Conservation (phyloP, 2,329 filamentous ascomycete species). For the Stachybotrys elegans region DNA sequence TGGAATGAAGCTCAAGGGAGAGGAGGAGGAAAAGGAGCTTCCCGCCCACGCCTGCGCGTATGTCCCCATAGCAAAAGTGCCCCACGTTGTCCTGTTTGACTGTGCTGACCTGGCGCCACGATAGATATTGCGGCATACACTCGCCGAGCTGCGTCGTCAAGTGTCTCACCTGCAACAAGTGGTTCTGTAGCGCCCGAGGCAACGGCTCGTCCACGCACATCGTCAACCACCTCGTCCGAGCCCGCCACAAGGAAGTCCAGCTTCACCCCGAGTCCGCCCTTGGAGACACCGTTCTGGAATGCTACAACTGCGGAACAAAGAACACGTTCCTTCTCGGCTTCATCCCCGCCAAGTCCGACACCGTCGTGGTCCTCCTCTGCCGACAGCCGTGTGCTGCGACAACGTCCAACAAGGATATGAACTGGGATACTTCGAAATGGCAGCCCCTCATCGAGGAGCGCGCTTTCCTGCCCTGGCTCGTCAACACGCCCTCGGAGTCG, state of each 20-base stretch:
- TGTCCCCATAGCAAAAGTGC: too few species aligned
- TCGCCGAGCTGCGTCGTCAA: slow-evolving; percentile 94
- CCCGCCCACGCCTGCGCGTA: slow-evolving; percentile 95
- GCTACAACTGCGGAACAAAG: slow-evolving; percentile 99
- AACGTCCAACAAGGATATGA: slow-evolving; percentile 98
- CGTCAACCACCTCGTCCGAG: slow-evolving; percentile 94
- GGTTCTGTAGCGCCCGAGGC: slow-evolving; percentile 97
- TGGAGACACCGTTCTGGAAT: slow-evolving; percentile 94
- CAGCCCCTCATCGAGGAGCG: slow-evolving; percentile 96
- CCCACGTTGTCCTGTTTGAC: background rate
- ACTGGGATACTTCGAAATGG: slow-evolving; percentile 98
- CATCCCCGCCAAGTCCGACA: slow-evolving; percentile 97
- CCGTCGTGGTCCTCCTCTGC: slow-evolving; percentile 92
- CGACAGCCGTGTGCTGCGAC: slow-evolving; percentile 93
- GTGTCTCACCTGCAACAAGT: slow-evolving; percentile 92
- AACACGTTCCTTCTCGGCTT: slow-evolving; percentile 97
- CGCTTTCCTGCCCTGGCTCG: slow-evolving; percentile 91
- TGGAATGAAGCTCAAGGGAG: slow-evolving; percentile 50
- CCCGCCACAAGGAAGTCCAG: slow-evolving; percentile 97
- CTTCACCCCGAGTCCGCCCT: slow-evolving; percentile 89
- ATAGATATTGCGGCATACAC: slow-evolving; percentile 93
- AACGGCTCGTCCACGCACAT: slow-evolving; percentile 97
- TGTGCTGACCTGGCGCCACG: background rate
- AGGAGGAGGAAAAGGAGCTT: slow-evolving; percentile 82
- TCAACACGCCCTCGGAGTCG: slow-evolving; percentile 81